Base-by-base conservation (phyloP, 257 asterid species). In the Orobanche coerulescens region DNA sequence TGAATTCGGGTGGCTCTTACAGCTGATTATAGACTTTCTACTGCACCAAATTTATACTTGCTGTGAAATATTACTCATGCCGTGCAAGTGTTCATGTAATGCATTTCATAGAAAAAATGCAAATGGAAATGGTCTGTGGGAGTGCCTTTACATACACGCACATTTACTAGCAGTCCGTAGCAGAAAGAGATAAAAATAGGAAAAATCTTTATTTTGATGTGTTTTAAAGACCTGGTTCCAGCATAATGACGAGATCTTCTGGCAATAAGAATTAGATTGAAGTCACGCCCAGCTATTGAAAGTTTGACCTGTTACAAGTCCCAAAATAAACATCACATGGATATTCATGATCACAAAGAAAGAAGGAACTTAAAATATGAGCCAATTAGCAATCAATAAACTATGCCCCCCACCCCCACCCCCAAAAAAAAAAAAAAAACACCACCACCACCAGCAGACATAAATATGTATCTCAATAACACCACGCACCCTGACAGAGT, bases 241-340 rank as follows among this genome's bases (percentile, higher is more conserved):
- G 98, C 98, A 58, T 82, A 88, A 73, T 93, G 98, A 67, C 97
- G 95, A 4, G 98, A 93, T 34, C 98, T 88, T 52, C 98, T 82
- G 26, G 98, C 94, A 73, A 93, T 76, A 31, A 93, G 92, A 69
- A 85, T 84, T 62, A 93, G 74, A 56, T 53, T 54, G 73, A 84
- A 81, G 22, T 76, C 82, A 49, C 83, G 79, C 40, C 82, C 88
- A 62, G 79, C 70, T 72, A 73, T 62, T 8, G 92, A 78, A 52
- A 84, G 85, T 51, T 81, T 69, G 65, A 80, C 95, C 98, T 93
- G 79, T 65, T 40, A 61, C 48, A 49, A 72, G 43, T 24, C 8
- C 1, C 16, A 65, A 51, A 12, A 11, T 2, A 31, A 62, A 37
- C 18, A 68, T 50, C 44, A 50, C 12, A 39, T 2, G 15, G 58